A percentile compares a stretch with the other conserved stretches of the same genome.
phyloP scores from a whole-genome alignment of 108 stramenopile species.

The Cyclostephanos tholiformis region DNA sequence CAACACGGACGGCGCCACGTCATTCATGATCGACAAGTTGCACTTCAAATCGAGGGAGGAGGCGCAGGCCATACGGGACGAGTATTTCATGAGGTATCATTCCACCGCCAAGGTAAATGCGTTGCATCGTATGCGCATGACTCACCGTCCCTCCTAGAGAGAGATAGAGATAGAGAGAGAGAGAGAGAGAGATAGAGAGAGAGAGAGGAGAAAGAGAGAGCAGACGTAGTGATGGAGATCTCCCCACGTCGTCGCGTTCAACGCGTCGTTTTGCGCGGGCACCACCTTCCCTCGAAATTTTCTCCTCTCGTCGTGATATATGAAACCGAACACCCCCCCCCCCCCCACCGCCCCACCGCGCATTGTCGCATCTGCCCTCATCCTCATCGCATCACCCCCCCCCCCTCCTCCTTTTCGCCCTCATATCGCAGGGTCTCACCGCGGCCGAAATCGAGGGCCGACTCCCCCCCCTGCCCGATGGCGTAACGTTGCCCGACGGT shows the following conservation, averaged over 20 bases:
- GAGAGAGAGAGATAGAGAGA: too few species aligned
- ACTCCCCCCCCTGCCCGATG: constrained; percentile 52
- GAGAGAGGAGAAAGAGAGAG: too few species aligned
- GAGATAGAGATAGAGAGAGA: too few species aligned
- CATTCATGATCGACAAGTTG: constrained; percentile 75
- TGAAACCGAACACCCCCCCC: too few species aligned
- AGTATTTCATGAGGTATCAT: constrained; percentile 79
- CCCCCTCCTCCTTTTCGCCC: not conserved
- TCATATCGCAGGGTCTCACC: constrained; percentile 53
- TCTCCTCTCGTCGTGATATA: too few species aligned
- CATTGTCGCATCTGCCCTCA: not conserved
- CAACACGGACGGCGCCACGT: constrained; percentile 62
- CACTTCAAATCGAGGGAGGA: constrained; percentile 52
- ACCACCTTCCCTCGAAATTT: too few species aligned
- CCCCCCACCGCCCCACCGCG: too few species aligned
- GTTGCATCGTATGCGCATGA: not conserved
- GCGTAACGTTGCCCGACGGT: constrained; percentile 20
- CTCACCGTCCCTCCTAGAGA: too few species aligned
- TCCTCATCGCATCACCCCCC: not conserved
- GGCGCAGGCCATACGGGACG: constrained; percentile 63
- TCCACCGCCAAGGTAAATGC: constrained; percentile 75
- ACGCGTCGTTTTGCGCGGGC: too few species aligned
- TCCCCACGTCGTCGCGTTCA: not conserved
- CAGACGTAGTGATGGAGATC: too few species aligned
- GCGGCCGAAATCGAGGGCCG: constrained; percentile 74